Base-by-base conservation (phyloP, 352 stramenopile genomes). In the Globisporangium apiculatum region DNA sequence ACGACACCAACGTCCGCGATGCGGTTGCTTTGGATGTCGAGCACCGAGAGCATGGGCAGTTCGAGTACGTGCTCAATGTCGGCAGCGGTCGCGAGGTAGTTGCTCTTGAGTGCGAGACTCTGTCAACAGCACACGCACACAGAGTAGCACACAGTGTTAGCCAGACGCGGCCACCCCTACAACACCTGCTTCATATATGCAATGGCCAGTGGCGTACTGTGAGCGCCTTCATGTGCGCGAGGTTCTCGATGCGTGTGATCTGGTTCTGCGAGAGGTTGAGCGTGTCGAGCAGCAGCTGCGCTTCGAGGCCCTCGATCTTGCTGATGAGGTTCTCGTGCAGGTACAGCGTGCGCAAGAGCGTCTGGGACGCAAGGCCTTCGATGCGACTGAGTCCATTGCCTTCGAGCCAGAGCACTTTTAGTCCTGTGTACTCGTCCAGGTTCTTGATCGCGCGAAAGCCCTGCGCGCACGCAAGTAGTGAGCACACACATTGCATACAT, bases 291-390 rank as follows among this genome's bases (percentile, higher is more conserved):
- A 57, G 53, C 12, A 60, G 17, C 55, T 86, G 78, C 11, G 65
- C 57, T 8, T 91, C 78, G 40, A 96, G 61, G 5, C 78, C 78
- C 64, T 96, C 85, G 57, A 98, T 97, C 62, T 91, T 90, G 61
- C 94, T 89, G 60, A 98, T 96, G 35, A 96, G 66, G 55, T 98
- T 98, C 65, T 98, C 93, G 48, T 98, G 92, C 40, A 98, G 69
- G 58, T 98, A 97, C 4, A 98, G 76, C 35, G 87, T 95, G 38
- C 89, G 78, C 55, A 98, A 74, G 58, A 92, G 61, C 42, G 69
- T 95, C 57, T 96, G 85, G 48, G 87, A 62, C 52, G 94, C 74
- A 17, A 98, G 75, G 0, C 90, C 91, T 64, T 98, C 79, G 64
- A 98, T 98, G 18, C 75, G 79, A 1, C 64, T 64, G 10, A 98